These are phyloP conservation scores for Pseudogymnoascus sp. DNA, from an alignment of 2,329 filamentous ascomycete species.

Conservation along the genomic window DNA sequence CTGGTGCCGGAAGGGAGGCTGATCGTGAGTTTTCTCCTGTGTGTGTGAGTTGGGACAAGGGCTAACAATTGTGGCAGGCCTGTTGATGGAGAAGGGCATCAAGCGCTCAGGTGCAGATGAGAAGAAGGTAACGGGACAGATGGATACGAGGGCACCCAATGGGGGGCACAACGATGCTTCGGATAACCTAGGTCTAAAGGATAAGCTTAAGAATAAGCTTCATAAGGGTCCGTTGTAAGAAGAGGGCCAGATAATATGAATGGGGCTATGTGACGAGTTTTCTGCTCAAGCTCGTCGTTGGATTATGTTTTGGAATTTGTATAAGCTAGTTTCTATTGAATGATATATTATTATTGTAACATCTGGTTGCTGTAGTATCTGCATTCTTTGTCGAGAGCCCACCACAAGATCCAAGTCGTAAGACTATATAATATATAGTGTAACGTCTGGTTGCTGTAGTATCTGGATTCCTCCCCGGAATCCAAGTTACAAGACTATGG, in stretches of 20 bases:
- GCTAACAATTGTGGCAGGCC: conserved; percentile 8
- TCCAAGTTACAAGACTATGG: neutral
- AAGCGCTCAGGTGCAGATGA: conserved; percentile 14
- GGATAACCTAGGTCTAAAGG: conserved; percentile 40
- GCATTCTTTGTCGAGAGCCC: neutral
- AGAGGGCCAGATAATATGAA: neutral
- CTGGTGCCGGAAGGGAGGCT: conserved; percentile 61
- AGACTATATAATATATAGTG: neutral
- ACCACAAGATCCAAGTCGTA: neutral
- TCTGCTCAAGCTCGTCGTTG: neutral
- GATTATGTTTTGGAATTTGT: neutral
- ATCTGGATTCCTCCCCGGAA: neutral
- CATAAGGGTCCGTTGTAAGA: conserved; percentile 35
- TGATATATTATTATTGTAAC: neutral
- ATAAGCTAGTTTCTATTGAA: neutral
- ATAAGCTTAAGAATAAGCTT: conserved; percentile 66
- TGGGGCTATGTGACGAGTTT: neutral
- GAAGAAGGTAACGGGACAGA: conserved; percentile 18
- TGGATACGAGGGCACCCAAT: conserved; percentile 16
- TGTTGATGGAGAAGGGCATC: conserved; percentile 9
- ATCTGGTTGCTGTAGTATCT: neutral
- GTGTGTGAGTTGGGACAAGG: conserved; percentile 14
- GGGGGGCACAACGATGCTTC: conserved; percentile 24
- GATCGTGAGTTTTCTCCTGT: conserved; percentile 44
- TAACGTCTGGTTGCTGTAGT: no score